Conservation (phyloP, 768 basidiomycete genomes). For the Boletus vermiculosoides region DNA sequence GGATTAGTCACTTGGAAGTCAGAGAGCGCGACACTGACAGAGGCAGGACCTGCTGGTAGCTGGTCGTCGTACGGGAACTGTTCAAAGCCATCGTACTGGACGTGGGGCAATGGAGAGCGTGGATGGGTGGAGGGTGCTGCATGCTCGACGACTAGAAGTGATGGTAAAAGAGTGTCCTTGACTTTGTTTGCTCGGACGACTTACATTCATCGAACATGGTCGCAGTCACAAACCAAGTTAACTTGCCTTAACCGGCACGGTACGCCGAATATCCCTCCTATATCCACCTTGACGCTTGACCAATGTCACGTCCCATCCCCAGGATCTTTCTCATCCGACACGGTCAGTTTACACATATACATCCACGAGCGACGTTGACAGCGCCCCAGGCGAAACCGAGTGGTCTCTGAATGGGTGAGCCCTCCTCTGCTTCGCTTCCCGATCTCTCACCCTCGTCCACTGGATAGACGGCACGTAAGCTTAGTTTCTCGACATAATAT, state of each 20-base stretch:
- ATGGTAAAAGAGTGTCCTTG: neutral
- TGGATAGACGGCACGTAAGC: slow-evolving; percentile 59
- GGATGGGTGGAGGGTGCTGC: slow-evolving; percentile 48
- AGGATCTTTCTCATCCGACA: slow-evolving; percentile 80
- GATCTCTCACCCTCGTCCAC: slow-evolving; percentile 6
- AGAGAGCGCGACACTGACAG: slow-evolving; percentile 8
- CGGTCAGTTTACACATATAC: slow-evolving; percentile 41
- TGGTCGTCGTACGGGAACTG: slow-evolving; percentile 58
- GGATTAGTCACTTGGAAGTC: slow-evolving; percentile 8
- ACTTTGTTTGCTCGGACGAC: slow-evolving; percentile 19
- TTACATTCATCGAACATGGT: slow-evolving; percentile 70
- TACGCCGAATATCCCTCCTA: neutral
- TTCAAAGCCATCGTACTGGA: slow-evolving; percentile 91
- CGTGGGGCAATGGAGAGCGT: slow-evolving; percentile 47
- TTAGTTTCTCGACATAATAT: slow-evolving; percentile 2
- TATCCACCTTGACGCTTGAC: neutral
- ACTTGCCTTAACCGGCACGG: slow-evolving; percentile 1
- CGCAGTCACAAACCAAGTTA: slow-evolving; percentile 3
- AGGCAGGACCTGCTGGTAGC: slow-evolving; percentile 36
- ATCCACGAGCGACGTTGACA: slow-evolving; percentile 4
- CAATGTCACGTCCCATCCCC: slow-evolving; percentile 53
- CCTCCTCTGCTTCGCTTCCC: neutral
- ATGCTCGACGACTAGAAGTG: slow-evolving; percentile 78
- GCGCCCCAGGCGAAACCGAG: slow-evolving; percentile 76
- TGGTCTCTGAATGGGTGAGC: slow-evolving; percentile 85